Evolutionary conservation across 2,329 filamentous ascomycete species (phyloP), one percentile per base, ranked within the genome.

Genomic region (Trichoderma harzianum): DNA sequence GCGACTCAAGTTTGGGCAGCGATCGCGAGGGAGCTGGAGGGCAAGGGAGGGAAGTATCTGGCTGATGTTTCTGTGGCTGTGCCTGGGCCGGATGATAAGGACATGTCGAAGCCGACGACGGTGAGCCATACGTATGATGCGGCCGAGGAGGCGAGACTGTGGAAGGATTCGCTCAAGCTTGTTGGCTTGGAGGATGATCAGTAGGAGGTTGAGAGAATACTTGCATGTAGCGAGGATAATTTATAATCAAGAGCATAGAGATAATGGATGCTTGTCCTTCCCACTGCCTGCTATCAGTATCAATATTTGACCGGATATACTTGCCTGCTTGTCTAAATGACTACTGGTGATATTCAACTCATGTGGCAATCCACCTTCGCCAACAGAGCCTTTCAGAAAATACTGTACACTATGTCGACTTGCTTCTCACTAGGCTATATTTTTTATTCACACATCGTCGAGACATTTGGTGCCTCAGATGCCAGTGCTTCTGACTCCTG

Each of bases 1-100:
- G 84, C 86, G 0, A 87, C 85, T 11, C 80, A 80, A 4, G 79
- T 86, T 0, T 85, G 80, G 78, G 85, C 83, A 0, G 85, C 83
- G 0, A 74, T 84, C 3, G 79, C 76, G 3, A 80, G 78, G 66
- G 81, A 81, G 30, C 83, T 80, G 79, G 83, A 86, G 76, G 82
- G 79, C 2, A 83, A 80, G 73, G 86, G 85, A 3, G 85, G 84
- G 4, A 81, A 78, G 72, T 87, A 86, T 74, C 74, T 87, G 30
- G 79, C 79, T 18, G 77, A 87, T 72, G 83, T 83, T 73, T 76
- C 78, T n/a, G 79, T 82, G 74, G 79, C 71, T 8, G 61, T 65
- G 12, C 58, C 62, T 14, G 73, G 70, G 1, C 53, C 70, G 7
- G 72, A 73, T 16, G 66, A 72, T 26, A 8, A 3, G 21, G 30